Evolutionary conservation across 495 filamentous ascomycete genomes (phyloP).

Genomic region (Aspergillus sclerotiicarbonarius): DNA sequence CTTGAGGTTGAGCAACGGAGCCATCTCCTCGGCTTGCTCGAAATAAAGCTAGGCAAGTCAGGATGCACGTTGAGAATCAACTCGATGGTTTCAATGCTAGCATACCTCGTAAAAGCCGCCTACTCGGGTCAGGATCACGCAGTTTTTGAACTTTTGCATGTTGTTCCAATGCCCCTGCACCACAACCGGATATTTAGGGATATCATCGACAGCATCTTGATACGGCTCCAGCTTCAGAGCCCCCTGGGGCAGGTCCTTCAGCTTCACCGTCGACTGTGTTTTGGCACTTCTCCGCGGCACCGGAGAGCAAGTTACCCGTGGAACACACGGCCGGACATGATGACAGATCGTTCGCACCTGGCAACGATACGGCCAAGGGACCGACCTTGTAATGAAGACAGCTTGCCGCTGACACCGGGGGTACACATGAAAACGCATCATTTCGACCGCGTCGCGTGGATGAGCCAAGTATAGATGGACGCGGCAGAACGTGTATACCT

Average conservation of each 20-base stretch:
- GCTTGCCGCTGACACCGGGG: constrained; percentile 10
- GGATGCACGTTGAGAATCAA: background rate
- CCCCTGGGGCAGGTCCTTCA: constrained; percentile 68
- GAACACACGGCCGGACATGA: constrained; percentile 28
- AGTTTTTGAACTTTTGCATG: constrained; percentile 86
- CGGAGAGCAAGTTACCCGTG: constrained; percentile 12
- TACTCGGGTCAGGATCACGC: constrained; percentile 84
- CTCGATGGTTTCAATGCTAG: constrained; percentile 41
- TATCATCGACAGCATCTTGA: constrained; percentile 45
- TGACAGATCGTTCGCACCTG: constrained; percentile 31
- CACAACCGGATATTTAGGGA: constrained; percentile 76
- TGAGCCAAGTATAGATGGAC: background rate
- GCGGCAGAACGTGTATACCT: constrained; percentile 19
- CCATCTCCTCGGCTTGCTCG: constrained; percentile 85
- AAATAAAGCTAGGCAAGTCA: constrained; percentile 67
- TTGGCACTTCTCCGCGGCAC: constrained; percentile 42
- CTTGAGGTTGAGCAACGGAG: constrained; percentile 83
- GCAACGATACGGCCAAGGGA: constrained; percentile 15
- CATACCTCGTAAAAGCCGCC: constrained; percentile 88
- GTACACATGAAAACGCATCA: constrained; percentile 23
- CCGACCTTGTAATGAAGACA: background rate
- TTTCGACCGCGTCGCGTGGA: background rate
- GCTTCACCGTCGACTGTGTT: constrained; percentile 52
- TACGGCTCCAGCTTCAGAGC: constrained; percentile 47
- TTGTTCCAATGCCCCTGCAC: constrained; percentile 86